Evolutionary conservation across 768 basidiomycete species (phyloP).

Genomic region (Collybia sordida): DNA sequence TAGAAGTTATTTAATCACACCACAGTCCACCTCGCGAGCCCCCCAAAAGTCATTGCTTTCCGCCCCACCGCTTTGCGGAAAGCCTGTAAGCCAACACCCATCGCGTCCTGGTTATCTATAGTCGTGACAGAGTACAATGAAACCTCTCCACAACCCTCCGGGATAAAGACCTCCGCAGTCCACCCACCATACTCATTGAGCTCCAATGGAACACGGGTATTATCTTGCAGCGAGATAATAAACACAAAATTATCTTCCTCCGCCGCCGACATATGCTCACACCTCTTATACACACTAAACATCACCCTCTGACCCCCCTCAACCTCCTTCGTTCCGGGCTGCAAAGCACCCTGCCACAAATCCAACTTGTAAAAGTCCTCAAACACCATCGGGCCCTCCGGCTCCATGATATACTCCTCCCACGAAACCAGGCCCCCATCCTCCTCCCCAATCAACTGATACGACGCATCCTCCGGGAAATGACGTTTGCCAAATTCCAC

Average conservation of each 20-base stretch:
- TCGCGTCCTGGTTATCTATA: constrained; percentile 35
- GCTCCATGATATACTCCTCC: constrained; percentile 45
- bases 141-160: constrained; percentile 29
- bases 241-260: constrained; percentile 42
- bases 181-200: constrained; percentile 40
- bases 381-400: constrained; percentile 35
- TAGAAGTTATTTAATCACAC: constrained; percentile 9
- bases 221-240: constrained; percentile 31
- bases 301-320: constrained; percentile 30
- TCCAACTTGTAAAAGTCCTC: constrained; percentile 32
- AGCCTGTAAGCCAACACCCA: constrained; percentile 32
- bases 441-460: constrained; percentile 39
- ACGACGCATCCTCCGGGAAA: constrained; percentile 42
- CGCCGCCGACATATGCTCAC: constrained; percentile 43
- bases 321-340: constrained; percentile 32
- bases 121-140: constrained; percentile 34
- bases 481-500: constrained; percentile 43
- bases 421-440: constrained; percentile 38
- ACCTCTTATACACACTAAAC: constrained; percentile 43
- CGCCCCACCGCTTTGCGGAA: constrained; percentile 33
- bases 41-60: constrained; percentile 37
- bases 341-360: constrained; percentile 30
- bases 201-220: constrained; percentile 31
- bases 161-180: constrained; percentile 35
- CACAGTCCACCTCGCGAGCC: constrained; percentile 34